A percentile compares a stretch with the other conserved stretches of the same genome.
phyloP scores from a whole-genome alignment of 208 protist genomes.

The Angomonas deanei region DNA sequence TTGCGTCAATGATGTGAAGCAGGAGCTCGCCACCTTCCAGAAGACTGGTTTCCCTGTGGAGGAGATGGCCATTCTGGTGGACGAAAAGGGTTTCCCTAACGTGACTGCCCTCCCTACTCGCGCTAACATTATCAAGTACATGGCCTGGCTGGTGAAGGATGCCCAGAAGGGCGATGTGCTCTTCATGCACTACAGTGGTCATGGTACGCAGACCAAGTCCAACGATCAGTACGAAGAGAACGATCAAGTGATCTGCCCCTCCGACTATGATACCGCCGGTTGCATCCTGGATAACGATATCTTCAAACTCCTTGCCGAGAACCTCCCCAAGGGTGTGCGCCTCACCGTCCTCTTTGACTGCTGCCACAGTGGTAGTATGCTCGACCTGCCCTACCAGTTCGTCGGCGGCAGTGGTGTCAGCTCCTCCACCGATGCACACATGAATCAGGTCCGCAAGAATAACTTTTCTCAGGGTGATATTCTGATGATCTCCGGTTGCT shows the following conservation, averaged over 20 bases:
- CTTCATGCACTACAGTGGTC: slow-evolving; percentile 80
- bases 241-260: slow-evolving; percentile 69
- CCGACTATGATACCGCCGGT: slow-evolving; percentile 44
- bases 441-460: slow-evolving; percentile 51
- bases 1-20: slow-evolving; percentile 67
- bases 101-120: slow-evolving; percentile 39
- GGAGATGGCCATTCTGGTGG: slow-evolving; percentile 57
- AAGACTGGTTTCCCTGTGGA: slow-evolving; percentile 38
- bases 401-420: slow-evolving; percentile 21
- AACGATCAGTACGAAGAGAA: slow-evolving; percentile 54
- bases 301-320: slow-evolving; percentile 34
- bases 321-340: slow-evolving; percentile 45
- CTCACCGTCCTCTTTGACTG: slow-evolving; percentile 84
- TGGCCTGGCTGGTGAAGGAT: slow-evolving; percentile 64
- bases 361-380: slow-evolving; percentile 85
- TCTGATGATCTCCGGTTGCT: slow-evolving; percentile 63
- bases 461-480: slow-evolving; percentile 60
- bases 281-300: slow-evolving; percentile 78
- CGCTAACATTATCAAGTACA: slow-evolving; percentile 61
- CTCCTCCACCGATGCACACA: slow-evolving; percentile 14
- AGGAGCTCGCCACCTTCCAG: slow-evolving; percentile 55
- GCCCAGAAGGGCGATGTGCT: slow-evolving; percentile 65
- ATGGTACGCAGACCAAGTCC: slow-evolving; percentile 60
- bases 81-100: slow-evolving; percentile 42
- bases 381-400: slow-evolving; percentile 77